phyloP scores from a whole-genome alignment of 371 early-diverging fungal genomes.

The Lichtheimia hyalospora region DNA sequence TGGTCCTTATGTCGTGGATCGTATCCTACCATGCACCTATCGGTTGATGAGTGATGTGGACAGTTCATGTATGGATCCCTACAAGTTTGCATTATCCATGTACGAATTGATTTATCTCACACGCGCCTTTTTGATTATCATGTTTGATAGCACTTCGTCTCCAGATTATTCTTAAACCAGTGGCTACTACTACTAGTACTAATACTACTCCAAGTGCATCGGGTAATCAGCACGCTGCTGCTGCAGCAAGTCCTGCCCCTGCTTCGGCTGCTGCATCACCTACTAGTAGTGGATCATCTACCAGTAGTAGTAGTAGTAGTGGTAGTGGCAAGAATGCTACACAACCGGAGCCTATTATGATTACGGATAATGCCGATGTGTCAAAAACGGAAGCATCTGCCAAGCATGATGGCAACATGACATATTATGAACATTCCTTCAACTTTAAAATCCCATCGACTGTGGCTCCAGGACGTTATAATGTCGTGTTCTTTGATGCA shows the following conservation, averaged over 20 bases:
- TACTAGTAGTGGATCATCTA: background rate
- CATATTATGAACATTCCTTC: conserved; percentile 42
- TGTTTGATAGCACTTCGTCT: conserved; percentile 26
- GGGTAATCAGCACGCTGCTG: background rate
- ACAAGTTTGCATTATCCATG: background rate
- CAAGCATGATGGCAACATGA: conserved; percentile 28
- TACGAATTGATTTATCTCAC: too few species aligned
- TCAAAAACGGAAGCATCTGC: conserved; percentile 30
- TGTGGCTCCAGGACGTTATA: conserved; percentile 36
- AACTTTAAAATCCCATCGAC: conserved; percentile 44
- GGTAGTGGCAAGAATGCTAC: background rate
- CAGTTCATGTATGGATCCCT: conserved; percentile 35
- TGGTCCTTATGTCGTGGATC: conserved; percentile 46
- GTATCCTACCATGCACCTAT: conserved; percentile 50
- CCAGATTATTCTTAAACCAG: conserved; percentile 26
- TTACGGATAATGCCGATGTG: conserved; percentile 32
- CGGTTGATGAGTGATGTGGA: conserved; percentile 42
- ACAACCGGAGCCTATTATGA: conserved; percentile 11
- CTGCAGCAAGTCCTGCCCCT: conserved; percentile 2
- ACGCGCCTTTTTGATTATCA: too few species aligned
- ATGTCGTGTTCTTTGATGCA: conserved; percentile 39
- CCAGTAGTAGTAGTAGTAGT: background rate
- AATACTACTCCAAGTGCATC: background rate
- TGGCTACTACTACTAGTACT: conserved; percentile 5
- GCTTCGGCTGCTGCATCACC: background rate